Base-by-base conservation (phyloP, 1,139 yeast genomes). In the Meyerozyma sp. region DNA sequence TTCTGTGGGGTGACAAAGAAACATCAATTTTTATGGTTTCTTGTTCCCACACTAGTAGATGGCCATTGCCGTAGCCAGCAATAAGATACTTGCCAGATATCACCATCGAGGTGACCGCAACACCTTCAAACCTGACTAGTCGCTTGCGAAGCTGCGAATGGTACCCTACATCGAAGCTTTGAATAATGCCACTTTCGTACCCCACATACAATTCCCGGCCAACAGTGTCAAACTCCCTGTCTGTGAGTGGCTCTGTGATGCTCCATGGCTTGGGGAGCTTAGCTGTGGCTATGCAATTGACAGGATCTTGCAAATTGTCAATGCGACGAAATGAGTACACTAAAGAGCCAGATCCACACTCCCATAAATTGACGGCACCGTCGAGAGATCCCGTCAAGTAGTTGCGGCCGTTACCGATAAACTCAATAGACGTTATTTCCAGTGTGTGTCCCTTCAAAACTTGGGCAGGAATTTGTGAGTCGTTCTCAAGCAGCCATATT, bases 341-440 rank as follows among this genome's bases (percentile, higher is more conserved):
- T 2, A 62, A 56, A 16, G 57, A 44, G 0, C 82, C 87, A 2
- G 75, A 57, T 0, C 86, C 83, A 54, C 86, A 77, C 52, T 86
- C 93, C 90, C 89, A 85, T 35, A 86, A 54, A 39, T 64, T 66
- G 1, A 82, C 66, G 0, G 75, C 57, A 0, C 86, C 85, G 54
- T 81, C 85, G 5, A 50, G 44, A 9, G 79, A 71, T 3, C 77
- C 66, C 2, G 78, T 73, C 25, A 83, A 49, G 47, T 86, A 66
- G 53, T 85, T 84, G 30, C 93, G 63, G 1, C 94, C 94, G 16
- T 77, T 61, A 0, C 81, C 89, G 26, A 85, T 62, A 42, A 80
- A 52, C 3, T 60, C 69, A 2, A 77, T 48, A 46, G 68, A 81
- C 1, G 77, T 72, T 14, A 84, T 65, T 3, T 70, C 61, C 1